A percentile compares a stretch with the other conserved stretches of the same genome.
These are phyloP conservation scores for Centella asiatica DNA, from an alignment of 129 eudicot species.

Conservation along the genomic window DNA sequence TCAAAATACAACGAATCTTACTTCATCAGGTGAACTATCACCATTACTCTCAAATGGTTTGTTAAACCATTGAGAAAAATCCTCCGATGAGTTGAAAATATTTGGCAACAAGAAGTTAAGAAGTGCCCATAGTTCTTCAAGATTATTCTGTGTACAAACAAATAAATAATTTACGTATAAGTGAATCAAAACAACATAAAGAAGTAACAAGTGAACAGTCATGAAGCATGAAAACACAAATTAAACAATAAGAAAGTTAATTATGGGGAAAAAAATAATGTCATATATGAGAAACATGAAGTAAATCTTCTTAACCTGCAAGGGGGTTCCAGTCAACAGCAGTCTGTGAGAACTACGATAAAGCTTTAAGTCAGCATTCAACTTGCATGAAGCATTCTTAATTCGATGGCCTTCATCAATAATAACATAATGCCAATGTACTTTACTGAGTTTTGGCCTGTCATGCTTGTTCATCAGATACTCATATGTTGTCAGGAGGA, in stretches of 20 bases:
- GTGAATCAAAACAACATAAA: not conserved
- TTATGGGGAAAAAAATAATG: not conserved
- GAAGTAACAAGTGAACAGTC: not conserved
- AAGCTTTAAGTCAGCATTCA: slow-evolving; percentile 95
- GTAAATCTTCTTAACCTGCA: slow-evolving; percentile 52
- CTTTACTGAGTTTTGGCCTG: slow-evolving; percentile 88
- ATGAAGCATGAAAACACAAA: not conserved
- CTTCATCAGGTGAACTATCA: slow-evolving; percentile 86
- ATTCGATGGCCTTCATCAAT: slow-evolving; percentile 99
- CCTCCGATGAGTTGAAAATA: slow-evolving; percentile 89
- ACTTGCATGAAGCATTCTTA: slow-evolving; percentile 99
- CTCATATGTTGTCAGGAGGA: slow-evolving; percentile 93
- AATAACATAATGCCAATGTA: slow-evolving; percentile 91
- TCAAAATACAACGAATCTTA: slow-evolving; percentile 19
- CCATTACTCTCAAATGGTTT: slow-evolving; percentile 90
- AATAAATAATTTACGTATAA: not conserved
- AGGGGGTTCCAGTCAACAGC: slow-evolving; percentile 93
- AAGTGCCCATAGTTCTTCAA: slow-evolving; percentile 97
- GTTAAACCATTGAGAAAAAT: slow-evolving; percentile 98
- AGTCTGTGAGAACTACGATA: slow-evolving; percentile 87
- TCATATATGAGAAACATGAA: not conserved
- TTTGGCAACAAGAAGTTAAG: slow-evolving; percentile 95
- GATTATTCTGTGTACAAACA: slow-evolving; percentile 63
- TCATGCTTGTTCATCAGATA: slow-evolving; percentile 99
- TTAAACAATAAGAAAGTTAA: not conserved